A percentile compares a stretch with the other conserved stretches of the same genome.
Evolutionary conservation across 169 alveolate species (phyloP).

Genomic region (Eimeria sp.): DNA sequence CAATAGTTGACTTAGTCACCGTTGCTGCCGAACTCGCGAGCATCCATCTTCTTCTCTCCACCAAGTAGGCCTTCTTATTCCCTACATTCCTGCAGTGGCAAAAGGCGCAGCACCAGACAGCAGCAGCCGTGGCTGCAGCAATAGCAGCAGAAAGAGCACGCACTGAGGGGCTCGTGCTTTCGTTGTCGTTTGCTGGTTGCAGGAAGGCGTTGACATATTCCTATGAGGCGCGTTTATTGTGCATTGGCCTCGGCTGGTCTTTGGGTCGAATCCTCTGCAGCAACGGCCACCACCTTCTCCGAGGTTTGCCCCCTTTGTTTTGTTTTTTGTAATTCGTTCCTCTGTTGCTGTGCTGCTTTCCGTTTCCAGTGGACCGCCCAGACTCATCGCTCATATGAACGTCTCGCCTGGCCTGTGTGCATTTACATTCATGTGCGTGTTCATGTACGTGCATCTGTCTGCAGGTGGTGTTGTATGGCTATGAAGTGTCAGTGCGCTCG

Average conservation of each 20-base stretch:
- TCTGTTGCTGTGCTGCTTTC: background rate
- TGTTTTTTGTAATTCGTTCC: background rate
- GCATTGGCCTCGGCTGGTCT: constrained; percentile 80
- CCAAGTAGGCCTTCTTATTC: constrained; percentile 18
- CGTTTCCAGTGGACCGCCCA: background rate
- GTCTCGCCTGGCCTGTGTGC: background rate
- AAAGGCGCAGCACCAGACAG: background rate
- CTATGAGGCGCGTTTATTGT: constrained; percentile 69
- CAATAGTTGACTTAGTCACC: constrained; percentile 12
- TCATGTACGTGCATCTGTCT: background rate
- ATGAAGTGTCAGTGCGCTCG: background rate
- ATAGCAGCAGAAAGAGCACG: background rate
- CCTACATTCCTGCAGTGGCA: background rate
- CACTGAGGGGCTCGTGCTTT: background rate
- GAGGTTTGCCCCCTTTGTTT: constrained; percentile 27
- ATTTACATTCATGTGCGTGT: background rate
- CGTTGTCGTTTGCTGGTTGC: background rate
- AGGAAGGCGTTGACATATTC: constrained; percentile 59
- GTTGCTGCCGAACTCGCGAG: constrained; percentile 1
- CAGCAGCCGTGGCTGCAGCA: background rate
- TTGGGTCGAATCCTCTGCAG: constrained; percentile 60
- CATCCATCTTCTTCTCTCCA: background rate
- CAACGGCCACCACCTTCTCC: constrained; percentile 21
- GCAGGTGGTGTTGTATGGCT: background rate
- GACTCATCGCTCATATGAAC: background rate